These are phyloP conservation scores for Ustilago bromivora DNA, from an alignment of 1,284 basidiomycete genomes.

Conservation along the genomic window DNA sequence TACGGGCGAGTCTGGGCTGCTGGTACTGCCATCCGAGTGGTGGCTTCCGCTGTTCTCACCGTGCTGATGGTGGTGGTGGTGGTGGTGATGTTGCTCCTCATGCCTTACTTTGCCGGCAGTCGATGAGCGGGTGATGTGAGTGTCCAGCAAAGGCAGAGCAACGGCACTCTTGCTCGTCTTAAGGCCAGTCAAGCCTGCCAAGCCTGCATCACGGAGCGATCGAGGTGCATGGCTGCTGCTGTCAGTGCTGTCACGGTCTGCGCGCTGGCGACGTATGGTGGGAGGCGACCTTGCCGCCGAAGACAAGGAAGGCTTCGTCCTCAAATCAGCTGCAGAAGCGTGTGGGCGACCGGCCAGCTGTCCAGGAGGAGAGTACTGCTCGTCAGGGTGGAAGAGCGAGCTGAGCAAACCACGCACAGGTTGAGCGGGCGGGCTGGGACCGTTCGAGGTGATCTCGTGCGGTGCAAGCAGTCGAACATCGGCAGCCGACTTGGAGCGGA, in stretches of 20 bases:
- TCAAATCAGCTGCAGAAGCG: slow-evolving; percentile 60
- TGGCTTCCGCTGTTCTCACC: slow-evolving; percentile 21
- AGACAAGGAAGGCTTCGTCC: slow-evolving; percentile 29
- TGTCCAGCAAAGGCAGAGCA: slow-evolving; percentile 72
- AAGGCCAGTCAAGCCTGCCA: slow-evolving; percentile 66
- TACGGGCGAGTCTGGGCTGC: slow-evolving; percentile 41
- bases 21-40: slow-evolving; percentile 38
- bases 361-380: slow-evolving; percentile 59
- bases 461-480: slow-evolving; percentile 52
- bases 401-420: slow-evolving; percentile 65
- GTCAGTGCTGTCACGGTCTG: slow-evolving; percentile 40
- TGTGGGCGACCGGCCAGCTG: slow-evolving; percentile 60
- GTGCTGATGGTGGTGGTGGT: slow-evolving; percentile 5
- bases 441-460: slow-evolving; percentile 16
- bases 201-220: slow-evolving; percentile 37
- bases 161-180: slow-evolving; percentile 77
- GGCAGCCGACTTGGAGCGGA: slow-evolving; percentile 68
- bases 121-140: slow-evolving; percentile 71
- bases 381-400: slow-evolving; percentile 66
- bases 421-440: slow-evolving; percentile 31
- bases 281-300: slow-evolving; percentile 37
- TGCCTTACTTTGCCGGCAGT: slow-evolving; percentile 64
- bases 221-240: slow-evolving; percentile 27
- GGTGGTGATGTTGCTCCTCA: slow-evolving; percentile 9
- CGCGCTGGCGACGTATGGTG: slow-evolving; percentile 26